A percentile compares a stretch with the other conserved stretches of the same genome.
phyloP scores from a whole-genome alignment of 2,329 filamentous ascomycete genomes.

The Ascosphaera pollenicola region DNA sequence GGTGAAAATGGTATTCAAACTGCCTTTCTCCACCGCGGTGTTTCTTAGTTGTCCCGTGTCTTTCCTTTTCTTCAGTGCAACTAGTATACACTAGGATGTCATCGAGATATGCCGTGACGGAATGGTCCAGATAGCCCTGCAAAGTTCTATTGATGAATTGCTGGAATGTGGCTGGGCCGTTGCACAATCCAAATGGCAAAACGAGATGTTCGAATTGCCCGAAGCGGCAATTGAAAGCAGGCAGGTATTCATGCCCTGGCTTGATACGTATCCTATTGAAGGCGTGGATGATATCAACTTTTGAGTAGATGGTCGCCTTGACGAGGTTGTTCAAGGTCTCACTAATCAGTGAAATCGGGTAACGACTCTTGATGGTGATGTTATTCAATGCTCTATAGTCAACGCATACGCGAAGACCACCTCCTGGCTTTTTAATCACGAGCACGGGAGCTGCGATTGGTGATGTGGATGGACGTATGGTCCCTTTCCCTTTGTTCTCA shows the following conservation, averaged over 20 bases:
- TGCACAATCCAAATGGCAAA: constrained; percentile 4
- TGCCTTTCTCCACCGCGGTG: too few species aligned
- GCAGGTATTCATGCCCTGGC: constrained; percentile 7
- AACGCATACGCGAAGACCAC: constrained; percentile 3
- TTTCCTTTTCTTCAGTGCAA: too few species aligned
- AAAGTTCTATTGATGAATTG: constrained; percentile 9
- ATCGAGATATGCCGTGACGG: constrained; percentile 9
- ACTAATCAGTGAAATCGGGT: constrained; percentile 9
- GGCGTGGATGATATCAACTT: constrained; percentile 8
- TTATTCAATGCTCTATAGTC: constrained; percentile 13
- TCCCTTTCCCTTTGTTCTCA: constrained; percentile 4
- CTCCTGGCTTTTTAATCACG: not conserved
- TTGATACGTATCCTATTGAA: constrained; percentile 11
- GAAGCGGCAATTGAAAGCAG: constrained; percentile 3
- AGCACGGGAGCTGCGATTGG: constrained; percentile 5
- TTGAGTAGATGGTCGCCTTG: constrained; percentile 5
- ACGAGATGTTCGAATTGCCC: constrained; percentile 4
- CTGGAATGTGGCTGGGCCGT: constrained; percentile 7
- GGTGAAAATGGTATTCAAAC: too few species aligned
- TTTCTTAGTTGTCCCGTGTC: too few species aligned
- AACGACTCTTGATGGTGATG: constrained; percentile 13
- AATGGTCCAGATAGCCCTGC: constrained; percentile 5
- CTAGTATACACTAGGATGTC: constrained; percentile 11
- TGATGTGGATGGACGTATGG: constrained; percentile 3
- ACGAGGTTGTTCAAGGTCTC: constrained; percentile 8